Percentiles rank a stretch among this genome's conserved stretches.
phyloP scores from a whole-genome alignment of 2,329 filamentous ascomycete species.

The Penicillium decumbens region DNA sequence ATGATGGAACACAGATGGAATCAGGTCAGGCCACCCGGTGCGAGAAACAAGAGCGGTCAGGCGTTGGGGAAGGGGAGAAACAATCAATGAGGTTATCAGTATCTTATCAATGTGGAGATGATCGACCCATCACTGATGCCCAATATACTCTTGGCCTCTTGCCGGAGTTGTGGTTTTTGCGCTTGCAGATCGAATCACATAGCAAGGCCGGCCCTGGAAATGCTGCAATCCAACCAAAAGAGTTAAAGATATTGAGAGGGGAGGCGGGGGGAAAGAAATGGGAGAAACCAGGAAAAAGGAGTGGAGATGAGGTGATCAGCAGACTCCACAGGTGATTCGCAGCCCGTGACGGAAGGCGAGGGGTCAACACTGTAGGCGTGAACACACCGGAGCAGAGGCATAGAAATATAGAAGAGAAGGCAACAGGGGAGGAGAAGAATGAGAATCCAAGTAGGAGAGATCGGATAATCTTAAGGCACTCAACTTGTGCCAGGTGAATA shows the following conservation, averaged over 20 bases:
- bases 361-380: neutral
- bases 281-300: neutral
- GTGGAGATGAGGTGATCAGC: slow-evolving; percentile 25
- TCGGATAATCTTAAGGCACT: too few relatives aligned
- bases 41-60: slow-evolving; percentile 23
- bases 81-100: slow-evolving; percentile 12
- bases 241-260: neutral
- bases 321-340: slow-evolving; percentile 25
- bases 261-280: neutral
- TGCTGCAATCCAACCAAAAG: neutral
- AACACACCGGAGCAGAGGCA: neutral
- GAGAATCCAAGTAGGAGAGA: neutral
- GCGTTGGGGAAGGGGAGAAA: slow-evolving; percentile 20
- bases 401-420: neutral
- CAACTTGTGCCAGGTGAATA: neutral
- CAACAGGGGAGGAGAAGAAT: neutral
- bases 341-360: slow-evolving; percentile 18
- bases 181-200: neutral
- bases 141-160: slow-evolving; percentile 9
- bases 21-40: slow-evolving; percentile 24
- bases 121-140: slow-evolving; percentile 20
- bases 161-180: neutral
- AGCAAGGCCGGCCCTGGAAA: neutral
- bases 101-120: slow-evolving; percentile 26
- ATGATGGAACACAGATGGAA: slow-evolving; percentile 2